A percentile compares a stretch with the other conserved stretches of the same genome.
These are phyloP conservation scores for Ulmus americana DNA, from an alignment of 331 rosid genomes.

Conservation along the genomic window DNA sequence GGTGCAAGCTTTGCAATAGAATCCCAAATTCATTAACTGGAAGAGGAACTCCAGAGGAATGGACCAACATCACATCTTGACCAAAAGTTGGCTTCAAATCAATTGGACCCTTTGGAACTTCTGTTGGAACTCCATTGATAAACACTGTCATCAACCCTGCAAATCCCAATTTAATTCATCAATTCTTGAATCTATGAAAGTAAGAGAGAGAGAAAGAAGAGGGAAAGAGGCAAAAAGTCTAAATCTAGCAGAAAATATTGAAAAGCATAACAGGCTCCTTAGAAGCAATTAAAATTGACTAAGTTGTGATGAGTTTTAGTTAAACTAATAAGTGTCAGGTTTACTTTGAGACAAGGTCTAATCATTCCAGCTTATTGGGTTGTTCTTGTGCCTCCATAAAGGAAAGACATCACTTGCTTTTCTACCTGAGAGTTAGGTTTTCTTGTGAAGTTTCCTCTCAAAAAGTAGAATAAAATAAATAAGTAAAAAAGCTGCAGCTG, in stretches of 20 bases:
- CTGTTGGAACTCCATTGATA: slow-evolving; percentile 74
- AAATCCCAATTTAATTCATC: too few relatives aligned
- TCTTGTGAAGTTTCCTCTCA: slow-evolving; percentile 5
- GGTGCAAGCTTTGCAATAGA: slow-evolving; percentile 56
- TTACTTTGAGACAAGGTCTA: background rate
- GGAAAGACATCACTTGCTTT: slow-evolving; percentile 3
- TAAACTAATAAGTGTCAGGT: background rate
- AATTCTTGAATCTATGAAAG: too few relatives aligned
- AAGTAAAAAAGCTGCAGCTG: slow-evolving; percentile 17
- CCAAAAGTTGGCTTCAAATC: slow-evolving; percentile 65
- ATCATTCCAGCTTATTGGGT: background rate
- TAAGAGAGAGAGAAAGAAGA: too few relatives aligned
- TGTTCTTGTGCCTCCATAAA: background rate
- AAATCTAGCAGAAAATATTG: slow-evolving; percentile 1
- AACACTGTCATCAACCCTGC: slow-evolving; percentile 43
- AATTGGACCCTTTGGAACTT: slow-evolving; percentile 59
- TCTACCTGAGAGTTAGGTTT: slow-evolving; percentile 1
- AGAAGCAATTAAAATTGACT: too few relatives aligned
- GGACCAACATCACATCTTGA: slow-evolving; percentile 58
- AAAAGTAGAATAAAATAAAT: background rate
- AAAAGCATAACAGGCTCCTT: too few relatives aligned
- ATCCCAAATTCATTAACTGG: slow-evolving; percentile 65
- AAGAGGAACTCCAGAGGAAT: slow-evolving; percentile 73
- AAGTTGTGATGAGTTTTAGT: background rate
- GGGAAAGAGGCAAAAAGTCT: background rate